Evolutionary conservation across 1,139 yeast species (phyloP).

Genomic region (Protomyces arabidopsidicola): DNA sequence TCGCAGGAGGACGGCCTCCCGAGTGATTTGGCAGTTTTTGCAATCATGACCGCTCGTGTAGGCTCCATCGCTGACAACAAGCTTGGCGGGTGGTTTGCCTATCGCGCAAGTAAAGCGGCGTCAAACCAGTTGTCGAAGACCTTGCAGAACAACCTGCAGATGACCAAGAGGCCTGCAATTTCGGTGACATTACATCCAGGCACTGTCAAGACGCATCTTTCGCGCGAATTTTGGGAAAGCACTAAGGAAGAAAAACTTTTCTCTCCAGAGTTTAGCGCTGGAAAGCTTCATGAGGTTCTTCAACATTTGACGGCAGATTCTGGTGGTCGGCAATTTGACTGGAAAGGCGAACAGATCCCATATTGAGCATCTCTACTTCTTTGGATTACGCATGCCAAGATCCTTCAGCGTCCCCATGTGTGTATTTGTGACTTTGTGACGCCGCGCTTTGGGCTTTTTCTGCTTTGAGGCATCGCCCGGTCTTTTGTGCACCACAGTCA

Average conservation of each 20-base stretch:
- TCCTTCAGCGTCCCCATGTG: slow-evolving; percentile 96
- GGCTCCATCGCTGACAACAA: slow-evolving; percentile 24
- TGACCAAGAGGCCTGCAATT: slow-evolving; percentile 21
- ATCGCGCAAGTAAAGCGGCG: slow-evolving; percentile 27
- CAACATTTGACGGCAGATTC: neutral
- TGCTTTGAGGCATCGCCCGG: slow-evolving; percentile 42
- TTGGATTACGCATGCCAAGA: slow-evolving; percentile 27
- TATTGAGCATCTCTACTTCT: neutral
- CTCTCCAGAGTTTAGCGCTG: slow-evolving; percentile 21
- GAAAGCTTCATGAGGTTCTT: slow-evolving; percentile 6
- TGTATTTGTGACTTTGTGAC: slow-evolving; percentile 90
- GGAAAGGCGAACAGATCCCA: slow-evolving; percentile 27
- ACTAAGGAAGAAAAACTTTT: slow-evolving; percentile 16
- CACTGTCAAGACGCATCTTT: slow-evolving; percentile 24
- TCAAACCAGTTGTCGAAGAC: slow-evolving; percentile 23
- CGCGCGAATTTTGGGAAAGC: slow-evolving; percentile 23
- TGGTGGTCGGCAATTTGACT: slow-evolving; percentile 23
- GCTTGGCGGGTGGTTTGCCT: slow-evolving; percentile 27
- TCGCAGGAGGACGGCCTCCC: slow-evolving; percentile 8
- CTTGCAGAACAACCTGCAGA: slow-evolving; percentile 12
- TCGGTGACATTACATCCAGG: slow-evolving; percentile 27
- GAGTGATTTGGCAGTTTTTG: slow-evolving; percentile 16
- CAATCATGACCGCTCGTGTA: slow-evolving; percentile 25
- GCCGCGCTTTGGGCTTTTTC: slow-evolving; percentile 82
- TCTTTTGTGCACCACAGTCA: slow-evolving; percentile 59